Percentiles rank a stretch among this genome's conserved stretches.
These are phyloP conservation scores for Pseudonitzschia multiseries DNA, from an alignment of 108 stramenopile genomes.

Conservation along the genomic window DNA sequence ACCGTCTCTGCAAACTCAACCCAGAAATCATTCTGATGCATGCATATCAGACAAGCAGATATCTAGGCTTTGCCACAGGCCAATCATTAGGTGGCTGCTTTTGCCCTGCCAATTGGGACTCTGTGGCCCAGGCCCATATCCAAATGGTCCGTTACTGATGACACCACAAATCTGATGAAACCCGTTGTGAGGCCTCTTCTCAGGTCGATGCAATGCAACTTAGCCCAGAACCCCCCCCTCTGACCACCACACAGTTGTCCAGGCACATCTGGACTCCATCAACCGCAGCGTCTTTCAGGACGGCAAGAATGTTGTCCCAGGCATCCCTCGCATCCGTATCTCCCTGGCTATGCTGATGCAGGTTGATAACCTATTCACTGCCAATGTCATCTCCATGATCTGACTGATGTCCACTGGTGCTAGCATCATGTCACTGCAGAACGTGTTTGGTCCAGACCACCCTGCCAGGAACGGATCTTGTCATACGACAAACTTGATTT, in stretches of 20 bases:
- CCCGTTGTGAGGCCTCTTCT: not conserved
- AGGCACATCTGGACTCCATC: not conserved
- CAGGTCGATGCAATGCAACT: not conserved
- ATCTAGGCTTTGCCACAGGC: too few relatives aligned
- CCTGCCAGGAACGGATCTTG: not conserved
- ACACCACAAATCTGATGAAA: not conserved
- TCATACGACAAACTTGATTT: slow-evolving; percentile 9
- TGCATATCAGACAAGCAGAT: too few relatives aligned
- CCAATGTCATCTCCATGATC: slow-evolving; percentile 7
- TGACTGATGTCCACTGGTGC: slow-evolving; percentile 2
- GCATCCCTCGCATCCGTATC: too few relatives aligned
- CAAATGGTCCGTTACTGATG: slow-evolving; percentile 6
- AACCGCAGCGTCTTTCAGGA: slow-evolving; percentile 1
- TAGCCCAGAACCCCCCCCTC: too few relatives aligned
- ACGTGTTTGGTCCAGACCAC: too few relatives aligned
- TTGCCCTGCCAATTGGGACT: too few relatives aligned
- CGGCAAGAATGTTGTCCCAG: not conserved
- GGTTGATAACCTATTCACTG: slow-evolving; percentile 18
- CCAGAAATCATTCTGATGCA: too few relatives aligned
- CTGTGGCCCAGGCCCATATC: not conserved
- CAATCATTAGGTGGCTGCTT: too few relatives aligned
- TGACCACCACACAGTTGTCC: not conserved
- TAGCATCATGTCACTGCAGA: slow-evolving; percentile 11
- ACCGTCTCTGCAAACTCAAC: too few relatives aligned
- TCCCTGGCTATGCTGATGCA: too few relatives aligned